Evolutionary conservation across 73 alveolate genomes (phyloP).

Genomic region (Uronychia setigera): DNA sequence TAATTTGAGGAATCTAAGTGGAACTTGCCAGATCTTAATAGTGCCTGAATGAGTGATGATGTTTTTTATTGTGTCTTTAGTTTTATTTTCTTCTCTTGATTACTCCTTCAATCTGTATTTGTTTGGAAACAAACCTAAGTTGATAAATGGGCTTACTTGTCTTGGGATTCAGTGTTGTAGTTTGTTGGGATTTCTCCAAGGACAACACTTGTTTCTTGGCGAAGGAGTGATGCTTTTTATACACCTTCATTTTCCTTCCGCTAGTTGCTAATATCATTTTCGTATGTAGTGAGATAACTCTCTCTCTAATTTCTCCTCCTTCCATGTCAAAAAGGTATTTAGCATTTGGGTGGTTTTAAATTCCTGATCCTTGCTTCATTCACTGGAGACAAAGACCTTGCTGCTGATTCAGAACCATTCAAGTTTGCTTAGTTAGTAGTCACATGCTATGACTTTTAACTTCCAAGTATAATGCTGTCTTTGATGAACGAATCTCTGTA

Average conservation of each 20-base stretch:
- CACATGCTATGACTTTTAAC: neutral
- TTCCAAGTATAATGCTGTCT: neutral
- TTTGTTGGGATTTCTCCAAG: neutral
- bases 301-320: neutral
- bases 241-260: neutral
- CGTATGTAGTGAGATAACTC: neutral
- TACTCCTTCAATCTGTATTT: neutral
- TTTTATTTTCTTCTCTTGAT: neutral
- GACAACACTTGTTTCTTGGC: neutral
- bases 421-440: neutral
- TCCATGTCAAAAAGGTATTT: neutral
- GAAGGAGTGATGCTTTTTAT: neutral
- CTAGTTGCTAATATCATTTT: neutral
- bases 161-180: neutral
- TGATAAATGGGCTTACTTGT: neutral
- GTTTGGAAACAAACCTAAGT: neutral
- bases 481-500: neutral
- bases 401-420: neutral
- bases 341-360: neutral
- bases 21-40: neutral
- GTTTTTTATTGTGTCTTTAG: neutral
- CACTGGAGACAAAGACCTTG: neutral
- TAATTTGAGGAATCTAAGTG: neutral
- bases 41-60: neutral
- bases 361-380: neutral